These are phyloP conservation scores for Hypoxylon sp. DNA, from an alignment of 2,329 filamentous ascomycete species.

Conservation along the genomic window DNA sequence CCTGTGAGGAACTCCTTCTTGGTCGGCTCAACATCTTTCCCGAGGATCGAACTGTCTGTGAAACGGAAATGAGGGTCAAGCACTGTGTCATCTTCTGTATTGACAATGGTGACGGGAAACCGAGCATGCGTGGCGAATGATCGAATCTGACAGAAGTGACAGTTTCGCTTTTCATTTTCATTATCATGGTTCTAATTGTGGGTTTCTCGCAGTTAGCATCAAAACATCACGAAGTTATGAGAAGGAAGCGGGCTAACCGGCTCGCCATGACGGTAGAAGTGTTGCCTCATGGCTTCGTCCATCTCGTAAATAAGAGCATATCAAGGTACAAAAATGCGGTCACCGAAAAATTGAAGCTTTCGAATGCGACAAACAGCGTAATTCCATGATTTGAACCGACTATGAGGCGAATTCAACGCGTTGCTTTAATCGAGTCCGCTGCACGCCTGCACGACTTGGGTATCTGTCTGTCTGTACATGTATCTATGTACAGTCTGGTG, in stretches of 20 bases:
- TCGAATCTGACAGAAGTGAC: constrained; percentile 73
- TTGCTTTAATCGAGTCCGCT: background rate
- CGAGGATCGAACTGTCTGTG: constrained; percentile 72
- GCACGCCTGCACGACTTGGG: no score
- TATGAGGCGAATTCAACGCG: background rate
- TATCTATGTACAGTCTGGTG: no score
- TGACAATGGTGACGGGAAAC: constrained; percentile 73
- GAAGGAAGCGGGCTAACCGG: constrained; percentile 48
- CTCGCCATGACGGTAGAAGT: constrained; percentile 65
- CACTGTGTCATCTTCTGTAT: constrained; percentile 68
- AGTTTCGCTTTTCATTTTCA: constrained; percentile 61
- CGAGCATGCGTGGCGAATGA: constrained; percentile 63
- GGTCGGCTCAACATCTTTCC: constrained; percentile 70
- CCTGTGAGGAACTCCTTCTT: constrained; percentile 75
- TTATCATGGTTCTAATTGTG: constrained; percentile 44
- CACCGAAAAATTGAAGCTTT: constrained; percentile 29
- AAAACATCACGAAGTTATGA: background rate
- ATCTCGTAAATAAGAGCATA: constrained; percentile 50
- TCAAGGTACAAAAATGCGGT: background rate
- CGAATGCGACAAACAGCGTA: background rate
- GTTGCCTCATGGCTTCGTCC: constrained; percentile 61
- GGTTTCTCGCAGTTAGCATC: constrained; percentile 9
- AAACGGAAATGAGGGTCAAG: constrained; percentile 76
- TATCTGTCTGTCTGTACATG: no score
- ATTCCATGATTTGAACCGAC: constrained; percentile 30